Base-by-base conservation (phyloP, 2,329 filamentous ascomycete genomes). In the Ophiostoma angusticollis region DNA sequence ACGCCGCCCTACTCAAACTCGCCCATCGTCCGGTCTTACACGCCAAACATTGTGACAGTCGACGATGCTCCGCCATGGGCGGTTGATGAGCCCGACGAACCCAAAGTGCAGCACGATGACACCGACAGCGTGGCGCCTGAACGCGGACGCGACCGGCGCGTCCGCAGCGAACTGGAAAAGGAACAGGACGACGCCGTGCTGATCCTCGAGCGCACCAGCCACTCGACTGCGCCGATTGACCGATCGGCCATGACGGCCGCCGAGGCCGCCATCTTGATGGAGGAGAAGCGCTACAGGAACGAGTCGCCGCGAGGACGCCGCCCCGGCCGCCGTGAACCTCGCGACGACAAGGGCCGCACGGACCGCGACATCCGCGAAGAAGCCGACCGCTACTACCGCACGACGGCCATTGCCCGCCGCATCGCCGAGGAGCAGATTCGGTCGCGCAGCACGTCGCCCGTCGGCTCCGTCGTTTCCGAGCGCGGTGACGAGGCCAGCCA, bases 341-440 rank as follows among this genome's bases (percentile, higher is more conserved):
- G 43, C 33, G 46, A 45, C 41, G 41, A 38, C 8, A 3, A 31
- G 18, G 42, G 43, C 35, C 46, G 46, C 28, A 47, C 42, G 8
- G 46, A 48, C 34, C 46, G 46, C 16, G 39, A 47, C 17, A 48
- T 48, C 16, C 70, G 71, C 52, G 70, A 73, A 46, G 65, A 72
- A 44, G 74, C 73, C 22, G 63, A 79, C 50, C 60, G 62, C 40
- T 64, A 67, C 42, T 79, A 78, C 47, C 71, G 73, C 40, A 67
- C 74, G 51, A 61, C 63, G 27, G 61, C 61, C 18, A 61, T 70
- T 40, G 71, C 70, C 7, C 66, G 68, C 11, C 70, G 67, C 51
- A 66, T 70, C 38, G 65, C 61, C 31, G 61, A 65, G 40, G 67
- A 75, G 30, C 62, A 74, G 49, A 65, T 67, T 31, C 68, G 67